phyloP scores from a whole-genome alignment of 331 rosid species.

The Quercus lobata region DNA sequence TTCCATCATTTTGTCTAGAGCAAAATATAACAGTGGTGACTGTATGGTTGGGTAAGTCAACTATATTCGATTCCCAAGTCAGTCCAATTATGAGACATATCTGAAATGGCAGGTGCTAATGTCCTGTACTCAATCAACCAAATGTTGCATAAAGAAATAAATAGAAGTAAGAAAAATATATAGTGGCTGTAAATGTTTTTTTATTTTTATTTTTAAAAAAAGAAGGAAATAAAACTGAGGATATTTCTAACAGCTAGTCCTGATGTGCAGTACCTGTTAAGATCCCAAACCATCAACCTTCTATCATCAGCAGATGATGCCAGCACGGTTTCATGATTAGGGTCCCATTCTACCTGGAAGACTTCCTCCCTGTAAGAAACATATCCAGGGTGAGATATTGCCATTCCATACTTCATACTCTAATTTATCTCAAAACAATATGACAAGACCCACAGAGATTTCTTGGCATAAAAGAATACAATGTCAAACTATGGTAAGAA shows the following conservation, averaged over 20 bases:
- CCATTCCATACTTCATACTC: not conserved
- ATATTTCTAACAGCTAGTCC: not conserved
- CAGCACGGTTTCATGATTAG: constrained; percentile 73
- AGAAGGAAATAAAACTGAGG: not conserved
- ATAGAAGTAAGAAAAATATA: not conserved
- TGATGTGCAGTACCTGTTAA: constrained; percentile 52
- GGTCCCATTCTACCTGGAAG: constrained; percentile 98
- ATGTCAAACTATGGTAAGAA: too few species aligned
- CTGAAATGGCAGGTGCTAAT: not conserved
- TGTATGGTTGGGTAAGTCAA: not conserved
- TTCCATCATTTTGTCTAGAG: not conserved
- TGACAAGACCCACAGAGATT: not conserved
- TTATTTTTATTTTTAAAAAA: not conserved
- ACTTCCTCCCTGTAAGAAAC: constrained; percentile 73
- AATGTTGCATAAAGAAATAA: not conserved
- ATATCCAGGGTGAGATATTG: not conserved
- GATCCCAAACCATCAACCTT: constrained; percentile 95
- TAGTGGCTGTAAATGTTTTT: too few species aligned
- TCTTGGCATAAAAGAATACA: too few species aligned
- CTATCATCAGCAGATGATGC: constrained; percentile 87
- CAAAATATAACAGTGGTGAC: not conserved
- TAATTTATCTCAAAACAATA: not conserved
- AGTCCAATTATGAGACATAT: not conserved
- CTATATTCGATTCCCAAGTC: not conserved
- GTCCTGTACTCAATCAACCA: not conserved